Conservation (phyloP, 768 basidiomycete genomes). For the Kwoniella mangroviensis region DNA sequence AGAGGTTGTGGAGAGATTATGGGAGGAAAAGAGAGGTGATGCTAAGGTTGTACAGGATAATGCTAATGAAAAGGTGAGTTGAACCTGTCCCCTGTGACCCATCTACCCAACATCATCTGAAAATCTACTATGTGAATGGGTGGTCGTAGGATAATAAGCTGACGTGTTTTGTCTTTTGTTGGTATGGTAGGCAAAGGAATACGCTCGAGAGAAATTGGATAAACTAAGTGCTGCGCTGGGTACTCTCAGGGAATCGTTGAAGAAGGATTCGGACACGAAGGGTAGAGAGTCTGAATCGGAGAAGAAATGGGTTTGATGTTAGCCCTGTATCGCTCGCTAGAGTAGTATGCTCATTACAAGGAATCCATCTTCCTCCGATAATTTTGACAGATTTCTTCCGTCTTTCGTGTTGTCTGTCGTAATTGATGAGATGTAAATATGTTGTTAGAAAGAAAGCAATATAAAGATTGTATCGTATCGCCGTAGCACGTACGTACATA, state of each 20-base stretch:
- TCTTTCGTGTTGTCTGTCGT: no score
- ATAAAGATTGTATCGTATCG: neutral
- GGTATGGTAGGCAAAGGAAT: slow-evolving; percentile 35
- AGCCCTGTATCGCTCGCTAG: neutral
- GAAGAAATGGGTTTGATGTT: slow-evolving; percentile 22
- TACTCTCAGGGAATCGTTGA: slow-evolving; percentile 35
- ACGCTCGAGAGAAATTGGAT: slow-evolving; percentile 43
- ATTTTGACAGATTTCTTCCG: no score
- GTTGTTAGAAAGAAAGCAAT: no score
- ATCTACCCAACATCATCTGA: neutral
- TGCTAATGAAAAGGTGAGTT: slow-evolving; percentile 40
- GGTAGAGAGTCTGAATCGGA: slow-evolving; percentile 1
- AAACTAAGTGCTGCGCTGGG: slow-evolving; percentile 36
- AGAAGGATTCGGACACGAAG: slow-evolving; percentile 11
- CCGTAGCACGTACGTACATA: no score
- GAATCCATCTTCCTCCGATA: no score
- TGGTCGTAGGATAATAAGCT: neutral
- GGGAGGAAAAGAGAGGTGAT: slow-evolving; percentile 35
- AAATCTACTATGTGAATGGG: neutral
- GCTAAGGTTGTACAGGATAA: slow-evolving; percentile 22
- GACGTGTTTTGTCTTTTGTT: no score
- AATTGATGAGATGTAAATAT: no score
- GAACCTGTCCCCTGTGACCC: neutral
- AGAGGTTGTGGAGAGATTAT: slow-evolving; percentile 35
- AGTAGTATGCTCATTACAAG: neutral